Evolutionary conservation across 441 rosid species (phyloP), one percentile per base, ranked within the genome.

Genomic region (Brassica hybrid): DNA sequence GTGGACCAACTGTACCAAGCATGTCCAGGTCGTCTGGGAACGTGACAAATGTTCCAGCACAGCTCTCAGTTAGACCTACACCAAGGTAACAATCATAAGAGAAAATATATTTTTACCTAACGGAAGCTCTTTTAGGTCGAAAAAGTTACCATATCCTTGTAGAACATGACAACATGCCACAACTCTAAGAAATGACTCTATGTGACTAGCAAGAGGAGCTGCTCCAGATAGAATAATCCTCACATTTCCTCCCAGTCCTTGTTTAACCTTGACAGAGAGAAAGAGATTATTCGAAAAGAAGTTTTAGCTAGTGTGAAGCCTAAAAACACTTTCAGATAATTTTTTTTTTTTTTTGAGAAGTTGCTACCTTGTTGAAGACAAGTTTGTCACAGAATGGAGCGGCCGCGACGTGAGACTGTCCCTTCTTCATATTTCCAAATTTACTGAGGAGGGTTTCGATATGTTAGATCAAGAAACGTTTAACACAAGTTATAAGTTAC

Each of bases 1-100:
- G 98, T 64, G 97, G 96, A 19, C 99, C 97, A 50, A 96, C 97
- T 2, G 98, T 90, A 32, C 97, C 97, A 72, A 96, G 89, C 98
- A 91, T 91, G 60, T 86, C 78, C 58, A 91, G 70, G 73, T 85
- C 91, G 72, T 96, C 88, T 4, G 99, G 99, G 34, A 96, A 77
- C 1, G 97, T 90, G 23, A 88, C 98, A 86, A 96, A 96, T 38
- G 95, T 92, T 18, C 96, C 99, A 6, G 97, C 99, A 72, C 97
- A 94, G 67, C 85, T 96, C 88, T 96, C 99, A 1, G 98, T 96
- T 74, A 96, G 86, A 80, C 99, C 99, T 94, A 71, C 69, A 62
- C 79, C 77, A 70, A 48, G 34, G 57, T 50, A 50, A 32, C 5
- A 64, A 43, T 52, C 23, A 54, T 27, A 25, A 67, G 25, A 73